These are phyloP conservation scores for Metschnikowia vanudenii DNA, from an alignment of 805 yeast species.

Conservation along the genomic window DNA sequence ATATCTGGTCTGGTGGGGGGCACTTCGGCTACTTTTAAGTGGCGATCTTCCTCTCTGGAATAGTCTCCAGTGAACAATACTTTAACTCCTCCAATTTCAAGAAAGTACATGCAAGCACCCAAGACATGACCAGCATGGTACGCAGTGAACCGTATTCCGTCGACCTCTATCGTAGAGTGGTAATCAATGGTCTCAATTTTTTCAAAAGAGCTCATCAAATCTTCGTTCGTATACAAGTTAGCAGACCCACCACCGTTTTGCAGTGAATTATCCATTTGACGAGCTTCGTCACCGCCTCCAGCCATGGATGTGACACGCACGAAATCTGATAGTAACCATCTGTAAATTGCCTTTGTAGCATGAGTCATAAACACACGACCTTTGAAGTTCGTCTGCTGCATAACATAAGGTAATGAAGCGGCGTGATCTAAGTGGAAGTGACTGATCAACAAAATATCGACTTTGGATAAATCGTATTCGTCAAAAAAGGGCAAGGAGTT, in stretches of 20 bases:
- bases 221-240: slow-evolving; percentile 84
- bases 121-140: slow-evolving; percentile 99
- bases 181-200: slow-evolving; percentile 91
- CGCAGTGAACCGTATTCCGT: slow-evolving; percentile 94
- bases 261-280: slow-evolving; percentile 14
- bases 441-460: slow-evolving; percentile 82
- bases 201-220: slow-evolving; percentile 82
- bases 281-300: slow-evolving; percentile 38
- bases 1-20: slow-evolving; percentile 87
- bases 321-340: slow-evolving; percentile 93
- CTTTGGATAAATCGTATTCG: slow-evolving; percentile 84
- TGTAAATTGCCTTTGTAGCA: slow-evolving; percentile 95
- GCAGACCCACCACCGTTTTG: slow-evolving; percentile 28
- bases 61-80: slow-evolving; percentile 94
- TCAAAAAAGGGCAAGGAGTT: slow-evolving; percentile 94
- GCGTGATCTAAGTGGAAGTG: slow-evolving; percentile 98
- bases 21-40: slow-evolving; percentile 90
- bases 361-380: slow-evolving; percentile 99
- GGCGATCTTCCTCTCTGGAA: slow-evolving; percentile 94
- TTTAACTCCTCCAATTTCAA: slow-evolving; percentile 91
- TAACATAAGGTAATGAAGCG: slow-evolving; percentile 94
- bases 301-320: slow-evolving; percentile 78
- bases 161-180: slow-evolving; percentile 92
- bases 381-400: slow-evolving; percentile 92
- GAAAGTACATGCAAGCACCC: slow-evolving; percentile 97